Evolutionary conservation across 805 yeast species (phyloP), one percentile per base, ranked within the genome.

Genomic region (Maudiozyma serrabonitensis): DNA sequence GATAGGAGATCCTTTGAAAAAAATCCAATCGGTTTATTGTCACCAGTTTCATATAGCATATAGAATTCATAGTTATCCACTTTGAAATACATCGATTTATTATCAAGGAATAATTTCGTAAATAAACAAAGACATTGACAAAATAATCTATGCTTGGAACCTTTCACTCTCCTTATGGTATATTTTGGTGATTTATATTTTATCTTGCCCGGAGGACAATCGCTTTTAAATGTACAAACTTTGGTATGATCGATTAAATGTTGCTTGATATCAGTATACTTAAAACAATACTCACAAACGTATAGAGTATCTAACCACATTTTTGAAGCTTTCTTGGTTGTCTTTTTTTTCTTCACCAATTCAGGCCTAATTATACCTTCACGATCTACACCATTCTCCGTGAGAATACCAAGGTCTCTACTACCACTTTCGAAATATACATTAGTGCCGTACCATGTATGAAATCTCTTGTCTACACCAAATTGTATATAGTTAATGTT

Each of bases 401-500:
- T 51, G 18, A 57, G 49, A 41, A 40, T 45, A 15, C 56, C 54
- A n/a, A 54, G 37, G 13, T 26, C 41, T 12, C 19, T n/a, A 9
- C 46, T 34, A 6, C 40, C 43, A 13, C 65, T 67, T 44, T 72
- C 72, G 54, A 89, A 87, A 62, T 87, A 84, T 0, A 88, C 95
- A 3, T 87, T 78, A 57, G 85, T 84, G 0, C 95, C 93, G 62
- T 84, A 89, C 96, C 97, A 88, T 2, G 97, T 83, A 48, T 80
- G 75, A 53, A 90, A 80, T 51, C 75, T 76, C 55, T 72, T 75
- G 19, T 75, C 72, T 23, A 59, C 23, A 0, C 96, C 97, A 52
- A 87, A 78, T 34, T 73, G 75, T 8, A 91, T 86, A 25, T 75
- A 64, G 7, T 63, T 66, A 41, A 90, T 81, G 69, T 90, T 90